Base-by-base conservation (phyloP, 768 basidiomycete species). In the Trametes coccinea region DNA sequence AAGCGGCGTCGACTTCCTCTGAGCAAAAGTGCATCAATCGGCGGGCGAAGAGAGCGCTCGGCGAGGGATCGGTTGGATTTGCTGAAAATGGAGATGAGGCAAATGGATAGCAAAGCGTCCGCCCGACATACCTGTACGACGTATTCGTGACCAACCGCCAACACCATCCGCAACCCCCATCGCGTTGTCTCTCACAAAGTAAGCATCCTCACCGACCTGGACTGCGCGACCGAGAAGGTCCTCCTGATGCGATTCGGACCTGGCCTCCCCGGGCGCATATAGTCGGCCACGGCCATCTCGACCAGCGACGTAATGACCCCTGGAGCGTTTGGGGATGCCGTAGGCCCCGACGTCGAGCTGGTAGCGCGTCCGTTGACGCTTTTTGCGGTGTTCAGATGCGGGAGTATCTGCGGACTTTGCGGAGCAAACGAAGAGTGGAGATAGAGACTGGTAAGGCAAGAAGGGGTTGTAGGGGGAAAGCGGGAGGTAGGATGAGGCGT, bases 101-200 rank as follows among this genome's bases (percentile, higher is more conserved):
- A 47, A 37, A 37, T 5, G 34, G 34, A 37, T 37, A 11, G 34
- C 34, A 11, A 11, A 11, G 11, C 11, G 11, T 53, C 37, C 30
- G 31, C 62, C 58, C 10, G 68, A 37, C 75, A 17, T 67, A 79
- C 78, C 72, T 58, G 69, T 65, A 37, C 72, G 73, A 60, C 78
- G 73, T 14, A 85, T 80, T 91, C 78, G 74, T 7, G 87, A 82
- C 95, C 94, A 97, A 0, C 95, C 95, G 0, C 95, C 95, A 0
- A 98, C 95, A 33, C 95, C 95, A 71, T 98, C 95, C 3, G 95
- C 93, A 8, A 98, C 89, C 16, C 95, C 95, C 80, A 98, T 88
- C 5, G 93, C 91, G 70, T 94, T 90, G 59, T 87, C 83, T 5
- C 84, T 78, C 5, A 92, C 75, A 63, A 93, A 93, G 70, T 94